Conservation (phyloP, 345 rosid species). For the Raphanus raphanistrum region DNA sequence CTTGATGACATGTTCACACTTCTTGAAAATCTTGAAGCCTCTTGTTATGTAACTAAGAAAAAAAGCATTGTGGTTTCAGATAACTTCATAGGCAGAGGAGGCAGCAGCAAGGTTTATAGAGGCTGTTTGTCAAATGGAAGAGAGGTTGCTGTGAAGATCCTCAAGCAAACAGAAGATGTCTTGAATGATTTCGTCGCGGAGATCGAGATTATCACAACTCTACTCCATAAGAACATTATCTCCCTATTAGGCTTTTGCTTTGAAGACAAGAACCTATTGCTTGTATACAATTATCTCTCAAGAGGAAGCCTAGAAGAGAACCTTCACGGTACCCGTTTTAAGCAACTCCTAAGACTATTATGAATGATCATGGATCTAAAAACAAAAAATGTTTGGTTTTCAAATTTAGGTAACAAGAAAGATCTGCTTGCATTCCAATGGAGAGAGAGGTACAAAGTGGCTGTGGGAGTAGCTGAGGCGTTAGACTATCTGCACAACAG, state of each 20-base stretch:
- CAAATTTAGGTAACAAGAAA: conserved; percentile 58
- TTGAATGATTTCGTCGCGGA: conserved; percentile 74
- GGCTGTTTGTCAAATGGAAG: conserved; percentile 76
- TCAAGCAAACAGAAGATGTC: conserved; percentile 70
- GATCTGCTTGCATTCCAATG: conserved; percentile 63
- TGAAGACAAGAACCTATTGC: conserved; percentile 63
- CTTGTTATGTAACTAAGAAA: neutral
- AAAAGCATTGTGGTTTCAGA: conserved; percentile 45
- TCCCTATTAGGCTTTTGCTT: conserved; percentile 85
- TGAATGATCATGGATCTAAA: conserved; percentile 15
- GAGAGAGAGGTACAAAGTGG: conserved; percentile 80
- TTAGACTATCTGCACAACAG: conserved; percentile 73
- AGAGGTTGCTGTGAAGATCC: conserved; percentile 90
- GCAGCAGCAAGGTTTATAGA: conserved; percentile 84
- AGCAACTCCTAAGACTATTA: neutral
- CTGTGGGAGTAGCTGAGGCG: conserved; percentile 90
- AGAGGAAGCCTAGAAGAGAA: conserved; percentile 97
- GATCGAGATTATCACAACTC: conserved; percentile 75
- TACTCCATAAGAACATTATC: conserved; percentile 75
- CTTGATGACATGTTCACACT: conserved; percentile 12
- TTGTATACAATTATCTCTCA: conserved; percentile 79
- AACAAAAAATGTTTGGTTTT: conserved; percentile 4
- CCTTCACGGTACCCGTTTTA: conserved; percentile 63
- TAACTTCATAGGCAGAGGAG: conserved; percentile 88
- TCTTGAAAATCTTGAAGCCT: conserved; percentile 25